phyloP scores from a whole-genome alignment of 2,329 filamentous ascomycete species.

The Stemphylium beticola region DNA sequence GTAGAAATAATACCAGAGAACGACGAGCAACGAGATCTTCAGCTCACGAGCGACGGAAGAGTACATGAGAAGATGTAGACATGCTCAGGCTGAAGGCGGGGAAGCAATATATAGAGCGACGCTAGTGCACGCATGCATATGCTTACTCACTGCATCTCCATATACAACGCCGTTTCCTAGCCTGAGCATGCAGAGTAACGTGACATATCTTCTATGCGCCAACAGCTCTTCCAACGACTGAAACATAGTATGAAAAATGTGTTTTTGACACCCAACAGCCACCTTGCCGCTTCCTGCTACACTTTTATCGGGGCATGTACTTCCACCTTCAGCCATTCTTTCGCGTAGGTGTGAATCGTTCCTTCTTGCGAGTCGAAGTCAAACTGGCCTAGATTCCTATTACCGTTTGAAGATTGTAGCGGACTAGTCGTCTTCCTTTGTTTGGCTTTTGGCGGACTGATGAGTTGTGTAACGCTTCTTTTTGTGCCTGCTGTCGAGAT shows the following conservation, averaged over 20 bases:
- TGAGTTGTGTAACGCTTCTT: constrained; percentile 7
- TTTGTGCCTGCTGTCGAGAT: constrained; percentile 5
- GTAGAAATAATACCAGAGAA: no score
- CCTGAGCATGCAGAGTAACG: no score
- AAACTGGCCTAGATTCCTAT: constrained; percentile 19
- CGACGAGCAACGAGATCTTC: no score
- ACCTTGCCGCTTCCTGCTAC: background rate
- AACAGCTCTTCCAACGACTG: no score
- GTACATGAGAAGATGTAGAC: no score
- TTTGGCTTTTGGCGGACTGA: constrained; percentile 31
- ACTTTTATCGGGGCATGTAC: constrained; percentile 12
- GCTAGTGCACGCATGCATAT: background rate
- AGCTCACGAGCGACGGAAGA: no score
- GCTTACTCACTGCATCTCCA: background rate
- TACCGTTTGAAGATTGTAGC: constrained; percentile 17
- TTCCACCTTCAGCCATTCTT: constrained; percentile 23
- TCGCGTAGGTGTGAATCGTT: constrained; percentile 24
- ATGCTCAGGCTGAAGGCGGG: background rate
- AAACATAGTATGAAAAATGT: no score
- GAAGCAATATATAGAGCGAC: background rate
- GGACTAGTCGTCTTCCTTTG: constrained; percentile 20
- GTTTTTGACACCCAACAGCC: no score
- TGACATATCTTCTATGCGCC: no score
- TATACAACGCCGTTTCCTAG: no score
- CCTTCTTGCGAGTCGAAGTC: constrained; percentile 28